phyloP scores from a whole-genome alignment of 352 stramenopile species.

The Pythium dissimile region DNA sequence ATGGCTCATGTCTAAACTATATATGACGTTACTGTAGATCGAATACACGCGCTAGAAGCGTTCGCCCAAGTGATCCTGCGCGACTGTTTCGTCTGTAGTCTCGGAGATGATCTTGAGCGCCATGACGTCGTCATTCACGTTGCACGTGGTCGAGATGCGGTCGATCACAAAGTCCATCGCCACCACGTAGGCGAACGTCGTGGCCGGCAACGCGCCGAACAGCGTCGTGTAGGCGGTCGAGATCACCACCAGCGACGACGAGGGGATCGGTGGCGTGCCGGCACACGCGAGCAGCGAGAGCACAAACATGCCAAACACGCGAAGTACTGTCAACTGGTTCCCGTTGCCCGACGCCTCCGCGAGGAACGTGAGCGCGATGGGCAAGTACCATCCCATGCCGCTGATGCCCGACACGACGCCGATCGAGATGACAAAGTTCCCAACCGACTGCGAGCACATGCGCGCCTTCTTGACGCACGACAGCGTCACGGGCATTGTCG shows the following conservation, averaged over 20 bases:
- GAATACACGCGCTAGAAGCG: constrained; percentile 12
- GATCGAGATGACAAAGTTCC: constrained; percentile 74
- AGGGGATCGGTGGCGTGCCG: constrained; percentile 51
- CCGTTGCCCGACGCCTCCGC: constrained; percentile 57
- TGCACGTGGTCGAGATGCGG: constrained; percentile 62
- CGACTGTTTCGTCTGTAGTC: constrained; percentile 67
- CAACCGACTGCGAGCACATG: constrained; percentile 64
- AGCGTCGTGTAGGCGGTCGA: constrained; percentile 64
- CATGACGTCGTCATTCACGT: constrained; percentile 82
- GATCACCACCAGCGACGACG: constrained; percentile 46
- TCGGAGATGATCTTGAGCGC: constrained; percentile 71
- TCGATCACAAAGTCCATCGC: constrained; percentile 66
- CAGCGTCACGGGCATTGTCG: constrained; percentile 62
- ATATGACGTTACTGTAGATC: too few species aligned
- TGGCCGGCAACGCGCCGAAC: constrained; percentile 43
- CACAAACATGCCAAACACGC: constrained; percentile 47
- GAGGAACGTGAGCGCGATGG: constrained; percentile 57
- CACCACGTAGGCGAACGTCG: constrained; percentile 54
- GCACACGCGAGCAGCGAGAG: constrained; percentile 52
- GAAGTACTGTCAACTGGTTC: constrained; percentile 41
- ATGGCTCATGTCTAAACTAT: too few species aligned
- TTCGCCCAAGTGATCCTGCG: constrained; percentile 48
- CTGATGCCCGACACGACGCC: constrained; percentile 62
- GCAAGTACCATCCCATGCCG: constrained; percentile 53
- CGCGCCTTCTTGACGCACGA: constrained; percentile 55